phyloP scores from a whole-genome alignment of 176 grass and related monocot genomes.

The Carex myosuroides region DNA sequence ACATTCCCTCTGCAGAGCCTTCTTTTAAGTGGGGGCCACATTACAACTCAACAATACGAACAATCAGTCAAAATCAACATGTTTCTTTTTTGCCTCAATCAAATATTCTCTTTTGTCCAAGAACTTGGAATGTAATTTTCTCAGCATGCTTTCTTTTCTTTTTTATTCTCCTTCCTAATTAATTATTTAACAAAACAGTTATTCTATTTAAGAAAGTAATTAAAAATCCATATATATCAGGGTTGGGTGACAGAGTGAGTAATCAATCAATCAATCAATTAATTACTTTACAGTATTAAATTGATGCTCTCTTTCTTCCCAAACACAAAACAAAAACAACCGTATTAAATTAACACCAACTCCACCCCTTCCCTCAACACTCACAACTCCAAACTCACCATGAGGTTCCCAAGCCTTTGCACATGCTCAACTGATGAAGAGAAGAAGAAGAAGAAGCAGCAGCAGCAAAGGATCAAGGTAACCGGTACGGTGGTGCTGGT shows the following conservation, averaged over 20 bases:
- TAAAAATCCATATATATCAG: not conserved
- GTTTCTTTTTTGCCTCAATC: not conserved
- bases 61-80: not conserved
- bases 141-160: not conserved
- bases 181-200: not conserved
- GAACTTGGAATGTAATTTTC: not conserved
- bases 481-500: slow-evolving; percentile 9
- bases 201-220: not conserved
- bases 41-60: not conserved
- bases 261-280: not conserved
- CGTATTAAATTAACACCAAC: not conserved
- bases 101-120: not conserved
- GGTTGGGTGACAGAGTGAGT: not conserved
- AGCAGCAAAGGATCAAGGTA: slow-evolving; percentile 2
- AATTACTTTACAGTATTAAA: not conserved
- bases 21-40: not conserved
- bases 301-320: not conserved
- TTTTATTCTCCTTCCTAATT: not conserved
- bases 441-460: not conserved
- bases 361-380: not conserved
- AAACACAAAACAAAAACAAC: not conserved
- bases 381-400: not conserved
- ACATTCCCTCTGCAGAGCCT: not conserved
- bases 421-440: not conserved
- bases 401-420: not conserved